Base-by-base conservation (phyloP, 495 filamentous ascomycete genomes). In the Podospora conica region DNA sequence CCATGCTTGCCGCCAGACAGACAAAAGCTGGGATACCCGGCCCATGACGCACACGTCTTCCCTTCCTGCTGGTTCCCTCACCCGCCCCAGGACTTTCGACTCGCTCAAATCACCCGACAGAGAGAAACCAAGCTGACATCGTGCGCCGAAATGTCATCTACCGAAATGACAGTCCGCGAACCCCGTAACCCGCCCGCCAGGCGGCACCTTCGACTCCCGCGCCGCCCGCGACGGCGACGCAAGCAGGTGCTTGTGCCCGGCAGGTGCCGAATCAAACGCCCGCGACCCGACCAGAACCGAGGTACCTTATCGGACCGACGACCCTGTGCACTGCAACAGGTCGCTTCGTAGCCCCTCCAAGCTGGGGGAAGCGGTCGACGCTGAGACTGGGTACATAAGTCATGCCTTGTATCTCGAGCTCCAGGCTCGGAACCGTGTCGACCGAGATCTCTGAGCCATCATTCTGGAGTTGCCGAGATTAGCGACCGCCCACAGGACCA, bases 281-380 rank as follows among this genome's bases (percentile, higher is more conserved):
- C n/a, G n/a, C n/a, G 29, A 31, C 29, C 3, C 29, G 40, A 48
- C 8, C 40, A 2, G 1, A 18, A n/a, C 18, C 40, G n/a, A n/a
- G n/a, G n/a, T 48, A 48, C 40, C 40, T 18, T n/a, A 48, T 48
- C 40, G 40, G 40, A 48, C 40, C 40, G 40, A 48, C 40, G 40
- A 48, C 40, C 40, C 8, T 48, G 40, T 28, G 59, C 53, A 69
- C 55, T 18, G 22, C n/a, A 12, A 74, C 64, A 5, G 72, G 58
- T 64, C 68, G 73, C 31, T 33, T 68, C 20, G 55, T 66, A 2
- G 63, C 61, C 2, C 67, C 68, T 2, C 72, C 68, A 58, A 74
- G 68, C 21, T 24, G 15, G 0, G 72, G 70, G n/a, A 74, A 73
- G 20, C 25, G 33, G 22, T 22, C 48, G 23, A 64, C 24, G 25